phyloP scores from a whole-genome alignment of 306 rosid species.

The Senna tora region DNA sequence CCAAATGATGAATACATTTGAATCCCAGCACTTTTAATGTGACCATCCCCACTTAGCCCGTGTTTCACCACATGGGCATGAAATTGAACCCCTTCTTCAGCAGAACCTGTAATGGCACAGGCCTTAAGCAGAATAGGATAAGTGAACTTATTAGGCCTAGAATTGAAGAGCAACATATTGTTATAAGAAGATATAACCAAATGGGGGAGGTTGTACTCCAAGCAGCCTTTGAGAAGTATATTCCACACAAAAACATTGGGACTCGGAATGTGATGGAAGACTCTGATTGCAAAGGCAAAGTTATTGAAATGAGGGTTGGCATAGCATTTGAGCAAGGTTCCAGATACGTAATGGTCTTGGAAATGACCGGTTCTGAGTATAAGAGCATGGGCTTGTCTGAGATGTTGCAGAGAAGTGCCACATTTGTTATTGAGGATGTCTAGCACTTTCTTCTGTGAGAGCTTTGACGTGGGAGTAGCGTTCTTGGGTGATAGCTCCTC shows the following conservation, averaged over 20 bases:
- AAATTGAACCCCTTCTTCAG: conserved; percentile 54
- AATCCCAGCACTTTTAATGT: conserved; percentile 63
- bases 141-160: conserved; percentile 65
- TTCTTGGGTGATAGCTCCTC: conserved; percentile 25
- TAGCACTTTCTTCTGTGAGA: conserved; percentile 58
- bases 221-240: conserved; percentile 53
- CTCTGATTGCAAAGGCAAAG: conserved; percentile 51
- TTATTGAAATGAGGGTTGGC: conserved; percentile 45
- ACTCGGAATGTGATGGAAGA: conserved; percentile 47
- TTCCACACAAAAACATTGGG: conserved; percentile 73
- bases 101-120: conserved; percentile 45
- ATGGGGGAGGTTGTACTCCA: conserved; percentile 49
- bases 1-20: conserved; percentile 66
- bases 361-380: conserved; percentile 55
- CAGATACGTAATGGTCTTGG: conserved; percentile 63
- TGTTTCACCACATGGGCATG: conserved; percentile 61
- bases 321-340: conserved; percentile 51
- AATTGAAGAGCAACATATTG: conserved; percentile 44
- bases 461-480: conserved; percentile 38
- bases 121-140: conserved; percentile 64
- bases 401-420: conserved; percentile 47
- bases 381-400: conserved; percentile 56
- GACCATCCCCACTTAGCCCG: conserved; percentile 49
- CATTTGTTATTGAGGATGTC: conserved; percentile 51
- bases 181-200: conserved; percentile 45